These are phyloP conservation scores for Mytilinidion resinicola DNA, from an alignment of 495 filamentous ascomycete genomes.

Conservation along the genomic window DNA sequence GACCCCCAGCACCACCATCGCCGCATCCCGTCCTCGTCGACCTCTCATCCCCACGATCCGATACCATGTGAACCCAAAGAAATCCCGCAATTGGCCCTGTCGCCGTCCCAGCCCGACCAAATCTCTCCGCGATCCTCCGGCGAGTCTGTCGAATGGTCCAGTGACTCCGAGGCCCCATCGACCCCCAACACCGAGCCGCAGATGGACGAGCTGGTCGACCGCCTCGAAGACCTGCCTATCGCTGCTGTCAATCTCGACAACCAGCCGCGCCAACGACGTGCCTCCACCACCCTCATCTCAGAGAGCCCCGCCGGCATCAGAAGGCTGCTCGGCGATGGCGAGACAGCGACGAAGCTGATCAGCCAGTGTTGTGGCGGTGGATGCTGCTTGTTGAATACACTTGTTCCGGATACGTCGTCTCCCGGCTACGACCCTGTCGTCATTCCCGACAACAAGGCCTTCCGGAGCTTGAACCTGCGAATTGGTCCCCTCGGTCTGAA, in stretches of 20 bases:
- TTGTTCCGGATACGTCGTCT: constrained; percentile 47
- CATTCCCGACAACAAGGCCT: constrained; percentile 80
- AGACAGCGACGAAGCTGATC: constrained; percentile 49
- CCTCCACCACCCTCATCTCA: constrained; percentile 74
- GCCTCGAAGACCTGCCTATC: constrained; percentile 32
- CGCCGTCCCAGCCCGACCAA: constrained; percentile 12
- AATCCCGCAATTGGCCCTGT: constrained; percentile 37
- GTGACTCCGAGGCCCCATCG: constrained; percentile 44
- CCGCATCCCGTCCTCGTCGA: constrained; percentile 19
- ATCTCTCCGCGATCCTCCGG: constrained; percentile 39
- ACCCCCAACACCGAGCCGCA: constrained; percentile 50
- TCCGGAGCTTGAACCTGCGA: constrained; percentile 65
- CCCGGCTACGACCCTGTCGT: constrained; percentile 52
- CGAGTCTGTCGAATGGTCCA: constrained; percentile 40
- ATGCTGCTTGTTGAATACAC: constrained; percentile 68
- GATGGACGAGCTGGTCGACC: constrained; percentile 43
- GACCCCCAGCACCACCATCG: not conserved
- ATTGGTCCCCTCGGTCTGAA: constrained; percentile 64
- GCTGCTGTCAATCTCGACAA: constrained; percentile 30
- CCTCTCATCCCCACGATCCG: constrained; percentile 49
- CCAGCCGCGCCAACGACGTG: constrained; percentile 52
- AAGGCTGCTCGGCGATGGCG: constrained; percentile 54
- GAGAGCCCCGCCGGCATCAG: constrained; percentile 69
- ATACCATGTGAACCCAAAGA: constrained; percentile 50
- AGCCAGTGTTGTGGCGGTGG: constrained; percentile 83